Evolutionary conservation across 768 basidiomycete species (phyloP).

Genomic region (Tulasnella sp.): DNA sequence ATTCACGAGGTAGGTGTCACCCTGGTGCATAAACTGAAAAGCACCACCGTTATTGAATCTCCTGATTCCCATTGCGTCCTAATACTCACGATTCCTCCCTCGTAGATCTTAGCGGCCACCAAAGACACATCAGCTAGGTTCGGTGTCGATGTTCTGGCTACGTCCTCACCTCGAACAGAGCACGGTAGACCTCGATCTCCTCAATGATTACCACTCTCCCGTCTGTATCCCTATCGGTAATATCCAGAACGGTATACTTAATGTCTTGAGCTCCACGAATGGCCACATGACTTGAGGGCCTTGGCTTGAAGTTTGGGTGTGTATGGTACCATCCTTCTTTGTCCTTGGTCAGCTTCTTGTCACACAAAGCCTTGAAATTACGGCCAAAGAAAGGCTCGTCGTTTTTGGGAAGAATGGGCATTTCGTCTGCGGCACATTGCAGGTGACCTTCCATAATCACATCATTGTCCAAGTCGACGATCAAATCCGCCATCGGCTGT

Average conservation of each 20-base stretch:
- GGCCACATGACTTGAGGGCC: constrained; percentile 66
- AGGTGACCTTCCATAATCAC: constrained; percentile 78
- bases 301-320: constrained; percentile 72
- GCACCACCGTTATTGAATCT: background rate
- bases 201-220: constrained; percentile 56
- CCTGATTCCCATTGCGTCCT: constrained; percentile 6
- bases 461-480: constrained; percentile 69
- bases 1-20: constrained; percentile 71
- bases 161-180: constrained; percentile 64
- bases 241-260: constrained; percentile 68
- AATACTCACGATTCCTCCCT: constrained; percentile 70
- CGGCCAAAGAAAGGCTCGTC: constrained; percentile 71
- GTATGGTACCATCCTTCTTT: constrained; percentile 87
- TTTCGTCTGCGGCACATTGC: constrained; percentile 83
- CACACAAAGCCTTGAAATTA: constrained; percentile 55
- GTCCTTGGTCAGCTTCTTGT: constrained; percentile 58
- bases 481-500: constrained; percentile 54
- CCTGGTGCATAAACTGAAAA: constrained; percentile 80
- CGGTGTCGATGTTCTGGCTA: background rate
- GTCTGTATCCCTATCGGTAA: constrained; percentile 44
- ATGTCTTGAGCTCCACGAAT: constrained; percentile 78
- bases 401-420: constrained; percentile 60
- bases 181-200: constrained; percentile 77
- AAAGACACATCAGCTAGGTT: background rate
- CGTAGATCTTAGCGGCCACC: constrained; percentile 47